phyloP scores from a whole-genome alignment of 2,329 filamentous ascomycete genomes.

The Didymellaceae sp. region DNA sequence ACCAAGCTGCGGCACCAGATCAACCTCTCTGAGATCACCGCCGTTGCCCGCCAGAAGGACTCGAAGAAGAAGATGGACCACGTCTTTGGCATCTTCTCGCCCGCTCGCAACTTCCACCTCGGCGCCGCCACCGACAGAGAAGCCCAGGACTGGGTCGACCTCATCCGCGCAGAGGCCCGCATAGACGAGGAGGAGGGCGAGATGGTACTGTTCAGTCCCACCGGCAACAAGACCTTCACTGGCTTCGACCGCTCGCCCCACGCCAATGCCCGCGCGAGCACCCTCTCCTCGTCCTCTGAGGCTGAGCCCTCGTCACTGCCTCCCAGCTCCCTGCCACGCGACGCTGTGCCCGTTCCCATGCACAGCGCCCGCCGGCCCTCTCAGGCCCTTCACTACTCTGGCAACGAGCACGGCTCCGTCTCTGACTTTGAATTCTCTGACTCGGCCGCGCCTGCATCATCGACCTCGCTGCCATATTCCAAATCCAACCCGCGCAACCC shows the following conservation, averaged over 20 bases:
- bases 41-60: slow-evolving; percentile 86
- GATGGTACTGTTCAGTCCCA: slow-evolving; percentile 74
- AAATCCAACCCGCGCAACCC: slow-evolving; percentile 24
- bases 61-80: slow-evolving; percentile 85
- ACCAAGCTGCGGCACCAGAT: slow-evolving; percentile 89
- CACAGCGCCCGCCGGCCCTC: slow-evolving; percentile 62
- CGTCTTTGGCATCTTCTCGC: slow-evolving; percentile 91
- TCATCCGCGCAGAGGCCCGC: slow-evolving; percentile 78
- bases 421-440: slow-evolving; percentile 93
- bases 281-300: slow-evolving; percentile 56
- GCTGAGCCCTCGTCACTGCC: slow-evolving; percentile 45
- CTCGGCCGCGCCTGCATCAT: slow-evolving; percentile 54
- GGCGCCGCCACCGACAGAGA: slow-evolving; percentile 77
- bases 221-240: slow-evolving; percentile 57
- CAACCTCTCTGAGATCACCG: slow-evolving; percentile 86
- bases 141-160: slow-evolving; percentile 83
- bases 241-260: slow-evolving; percentile 46
- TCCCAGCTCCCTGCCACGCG: slow-evolving; percentile 23
- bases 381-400: slow-evolving; percentile 67
- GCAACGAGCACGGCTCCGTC: slow-evolving; percentile 74
- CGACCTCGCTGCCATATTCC: slow-evolving; percentile 43
- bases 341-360: slow-evolving; percentile 33
- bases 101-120: slow-evolving; percentile 89
- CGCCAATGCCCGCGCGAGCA: slow-evolving; percentile 27
- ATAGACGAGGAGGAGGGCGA: slow-evolving; percentile 91